phyloP scores from a whole-genome alignment of 352 stramenopile genomes.

The Phytophthora boehmeriae region DNA sequence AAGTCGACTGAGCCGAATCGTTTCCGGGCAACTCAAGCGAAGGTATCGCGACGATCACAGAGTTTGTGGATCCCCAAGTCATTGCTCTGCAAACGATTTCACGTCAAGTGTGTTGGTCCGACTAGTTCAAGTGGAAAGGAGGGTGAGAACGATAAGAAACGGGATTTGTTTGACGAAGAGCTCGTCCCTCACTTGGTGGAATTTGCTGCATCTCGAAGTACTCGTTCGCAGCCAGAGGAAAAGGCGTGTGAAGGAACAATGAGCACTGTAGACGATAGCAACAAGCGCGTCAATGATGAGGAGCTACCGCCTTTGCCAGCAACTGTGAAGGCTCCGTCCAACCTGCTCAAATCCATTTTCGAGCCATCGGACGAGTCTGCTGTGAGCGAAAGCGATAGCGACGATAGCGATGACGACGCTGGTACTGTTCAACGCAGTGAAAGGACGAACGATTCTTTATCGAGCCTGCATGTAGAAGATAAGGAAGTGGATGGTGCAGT shows the following conservation, averaged over 20 bases:
- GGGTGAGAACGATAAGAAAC: conserved; percentile 33
- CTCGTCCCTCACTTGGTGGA: conserved; percentile 76
- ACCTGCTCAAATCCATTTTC: conserved; percentile 84
- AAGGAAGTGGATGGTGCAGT: neutral
- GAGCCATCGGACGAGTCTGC: conserved; percentile 69
- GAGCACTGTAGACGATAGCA: neutral
- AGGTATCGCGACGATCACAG: conserved; percentile 58
- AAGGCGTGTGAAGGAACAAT: conserved; percentile 2
- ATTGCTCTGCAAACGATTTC: conserved; percentile 86
- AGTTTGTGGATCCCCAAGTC: conserved; percentile 66
- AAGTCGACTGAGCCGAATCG: conserved; percentile 2
- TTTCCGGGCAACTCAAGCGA: conserved; percentile 13
- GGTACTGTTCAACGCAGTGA: neutral
- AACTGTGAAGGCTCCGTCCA: conserved; percentile 46
- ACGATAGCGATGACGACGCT: conserved; percentile 32
- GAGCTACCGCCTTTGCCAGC: conserved; percentile 47
- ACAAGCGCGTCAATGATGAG: conserved; percentile 9
- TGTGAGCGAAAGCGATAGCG: conserved; percentile 49
- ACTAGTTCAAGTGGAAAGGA: conserved; percentile 30
- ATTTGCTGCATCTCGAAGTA: conserved; percentile 50
- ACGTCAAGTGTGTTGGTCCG: conserved; percentile 60
- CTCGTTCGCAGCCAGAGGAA: conserved; percentile 1
- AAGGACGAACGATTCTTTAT: conserved; percentile 1
- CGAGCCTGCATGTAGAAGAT: neutral
- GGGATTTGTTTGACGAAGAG: conserved; percentile 72